Conservation (phyloP, 352 stramenopile genomes). For the Blastocystis sp. region DNA sequence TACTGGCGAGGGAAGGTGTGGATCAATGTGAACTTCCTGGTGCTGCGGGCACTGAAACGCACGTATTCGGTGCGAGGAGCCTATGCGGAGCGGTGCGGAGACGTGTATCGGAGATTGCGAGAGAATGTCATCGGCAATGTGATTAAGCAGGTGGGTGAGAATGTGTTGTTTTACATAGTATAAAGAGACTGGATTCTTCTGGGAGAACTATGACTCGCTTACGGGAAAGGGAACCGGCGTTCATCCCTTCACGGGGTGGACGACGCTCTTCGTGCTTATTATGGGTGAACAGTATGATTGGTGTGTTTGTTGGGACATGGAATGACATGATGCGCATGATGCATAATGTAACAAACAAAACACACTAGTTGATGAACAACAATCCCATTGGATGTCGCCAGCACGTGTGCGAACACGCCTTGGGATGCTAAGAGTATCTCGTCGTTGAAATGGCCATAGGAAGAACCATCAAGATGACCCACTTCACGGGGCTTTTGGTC, state of each 20-base stretch:
- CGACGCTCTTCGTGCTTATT: constrained; percentile 78
- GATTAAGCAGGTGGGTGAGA: constrained; percentile 43
- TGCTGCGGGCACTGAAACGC: constrained; percentile 70
- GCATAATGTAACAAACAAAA: background rate
- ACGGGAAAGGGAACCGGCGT: constrained; percentile 73
- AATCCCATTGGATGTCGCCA: constrained; percentile 18
- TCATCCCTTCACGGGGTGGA: constrained; percentile 85
- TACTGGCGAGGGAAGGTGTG: constrained; percentile 84
- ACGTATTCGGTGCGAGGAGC: constrained; percentile 63
- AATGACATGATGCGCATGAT: too few relatives aligned
- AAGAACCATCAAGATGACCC: too few relatives aligned
- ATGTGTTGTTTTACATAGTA: constrained; percentile 68
- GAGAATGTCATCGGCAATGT: constrained; percentile 61
- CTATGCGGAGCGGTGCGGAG: background rate
- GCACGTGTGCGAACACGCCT: too few relatives aligned
- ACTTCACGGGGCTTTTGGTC: too few relatives aligned
- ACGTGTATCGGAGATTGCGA: constrained; percentile 61
- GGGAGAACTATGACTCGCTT: constrained; percentile 81
- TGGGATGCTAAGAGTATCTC: too few relatives aligned
- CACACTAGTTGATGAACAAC: background rate
- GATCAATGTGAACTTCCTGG: constrained; percentile 83
- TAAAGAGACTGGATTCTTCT: constrained; percentile 75
- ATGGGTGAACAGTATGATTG: constrained; percentile 77
- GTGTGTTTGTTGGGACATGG: background rate
- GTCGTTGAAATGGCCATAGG: too few relatives aligned